Evolutionary conservation across 1,139 yeast species (phyloP).

Genomic region (Debaryomyces udenii): DNA sequence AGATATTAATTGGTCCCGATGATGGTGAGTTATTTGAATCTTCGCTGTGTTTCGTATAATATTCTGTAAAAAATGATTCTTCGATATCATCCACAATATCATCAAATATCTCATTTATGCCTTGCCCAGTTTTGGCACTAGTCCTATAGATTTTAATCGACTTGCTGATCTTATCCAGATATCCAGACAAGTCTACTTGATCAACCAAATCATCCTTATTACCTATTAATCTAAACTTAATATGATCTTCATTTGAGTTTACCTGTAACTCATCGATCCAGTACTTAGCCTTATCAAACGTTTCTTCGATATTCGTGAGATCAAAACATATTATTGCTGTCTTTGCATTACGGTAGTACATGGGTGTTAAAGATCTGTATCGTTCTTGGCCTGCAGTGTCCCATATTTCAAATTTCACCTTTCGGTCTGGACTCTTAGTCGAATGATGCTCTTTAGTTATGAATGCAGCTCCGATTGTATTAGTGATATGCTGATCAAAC

Average conservation of each 20-base stretch:
- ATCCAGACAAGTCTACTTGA: not conserved
- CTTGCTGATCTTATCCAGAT: conserved; percentile 13
- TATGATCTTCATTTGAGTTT: conserved; percentile 25
- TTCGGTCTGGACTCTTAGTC: conserved; percentile 17
- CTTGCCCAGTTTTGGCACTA: conserved; percentile 53
- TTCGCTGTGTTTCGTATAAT: conserved; percentile 14
- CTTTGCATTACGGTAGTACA: conserved; percentile 51
- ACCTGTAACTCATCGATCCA: conserved; percentile 48
- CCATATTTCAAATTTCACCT: conserved; percentile 49
- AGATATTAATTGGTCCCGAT: conserved; percentile 12
- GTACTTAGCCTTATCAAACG: conserved; percentile 43
- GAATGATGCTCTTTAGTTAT: conserved; percentile 40
- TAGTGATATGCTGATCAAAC: conserved; percentile 42
- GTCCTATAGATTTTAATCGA: conserved; percentile 34
- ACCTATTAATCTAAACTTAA: conserved; percentile 37
- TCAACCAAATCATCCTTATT: conserved; percentile 32
- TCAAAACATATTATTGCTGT: conserved; percentile 48
- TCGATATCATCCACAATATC: conserved; percentile 47
- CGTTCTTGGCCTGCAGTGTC: conserved; percentile 59
- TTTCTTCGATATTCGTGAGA: conserved; percentile 32
- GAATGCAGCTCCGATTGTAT: conserved; percentile 55
- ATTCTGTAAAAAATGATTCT: conserved; percentile 28
- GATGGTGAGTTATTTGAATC: conserved; percentile 8
- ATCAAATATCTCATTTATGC: conserved; percentile 46
- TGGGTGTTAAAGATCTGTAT: conserved; percentile 50